Evolutionary conservation across 345 rosid genomes (phyloP).

Genomic region (Syzygium aqueum): DNA sequence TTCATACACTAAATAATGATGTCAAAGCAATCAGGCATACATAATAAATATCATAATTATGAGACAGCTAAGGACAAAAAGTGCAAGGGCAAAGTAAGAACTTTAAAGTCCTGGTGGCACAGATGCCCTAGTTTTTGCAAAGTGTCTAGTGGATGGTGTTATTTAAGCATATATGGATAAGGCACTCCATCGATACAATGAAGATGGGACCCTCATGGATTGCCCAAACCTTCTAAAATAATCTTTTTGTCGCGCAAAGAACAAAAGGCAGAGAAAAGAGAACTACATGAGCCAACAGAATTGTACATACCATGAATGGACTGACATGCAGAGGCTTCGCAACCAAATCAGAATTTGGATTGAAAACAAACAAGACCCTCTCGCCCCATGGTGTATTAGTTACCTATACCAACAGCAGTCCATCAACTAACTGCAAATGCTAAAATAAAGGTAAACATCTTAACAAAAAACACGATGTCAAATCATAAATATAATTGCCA

Average conservation of each 20-base stretch:
- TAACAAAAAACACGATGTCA: not conserved
- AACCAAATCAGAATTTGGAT: slow-evolving; percentile 71
- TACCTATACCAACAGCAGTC: slow-evolving; percentile 36
- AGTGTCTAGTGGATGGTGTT: not conserved
- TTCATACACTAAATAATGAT: not conserved
- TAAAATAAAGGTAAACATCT: not conserved
- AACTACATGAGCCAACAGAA: not conserved
- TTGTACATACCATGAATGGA: slow-evolving; percentile 76
- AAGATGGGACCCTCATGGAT: not conserved
- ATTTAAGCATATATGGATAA: not conserved
- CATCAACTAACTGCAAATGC: not conserved
- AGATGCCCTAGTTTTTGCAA: not conserved
- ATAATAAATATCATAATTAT: not conserved
- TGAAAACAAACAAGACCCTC: slow-evolving; percentile 64
- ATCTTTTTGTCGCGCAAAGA: not conserved
- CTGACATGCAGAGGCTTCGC: slow-evolving; percentile 92
- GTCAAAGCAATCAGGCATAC: not conserved
- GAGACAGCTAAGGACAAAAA: not conserved
- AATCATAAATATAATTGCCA: not conserved
- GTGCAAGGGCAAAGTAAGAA: not conserved
- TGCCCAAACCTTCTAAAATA: not conserved
- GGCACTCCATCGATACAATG: not conserved
- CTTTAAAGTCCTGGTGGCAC: not conserved
- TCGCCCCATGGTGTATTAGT: slow-evolving; percentile 98
- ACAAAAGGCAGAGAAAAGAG: not conserved